phyloP scores from a whole-genome alignment of 352 stramenopile genomes.

The Nothophytophthora sp. region DNA sequence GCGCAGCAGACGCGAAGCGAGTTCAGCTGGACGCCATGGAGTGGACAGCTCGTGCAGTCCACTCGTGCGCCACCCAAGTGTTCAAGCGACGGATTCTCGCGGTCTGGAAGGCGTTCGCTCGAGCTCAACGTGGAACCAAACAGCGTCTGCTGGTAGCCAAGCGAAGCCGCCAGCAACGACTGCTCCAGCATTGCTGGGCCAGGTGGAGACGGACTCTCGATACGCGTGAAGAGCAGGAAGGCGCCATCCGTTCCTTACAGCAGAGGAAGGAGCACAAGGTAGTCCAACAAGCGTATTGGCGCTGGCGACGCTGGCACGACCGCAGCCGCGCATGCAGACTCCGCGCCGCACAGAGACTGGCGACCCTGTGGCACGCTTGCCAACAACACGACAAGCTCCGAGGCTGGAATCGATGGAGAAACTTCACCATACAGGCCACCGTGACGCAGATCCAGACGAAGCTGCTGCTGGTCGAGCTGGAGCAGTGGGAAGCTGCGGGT shows the following conservation, averaged over 20 bases:
- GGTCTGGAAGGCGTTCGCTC: slow-evolving; percentile 10
- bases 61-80: slow-evolving; percentile 10
- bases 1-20: not conserved
- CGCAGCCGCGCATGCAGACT: slow-evolving; percentile 2
- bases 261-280: not conserved
- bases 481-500: slow-evolving; percentile 1
- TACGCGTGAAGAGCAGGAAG: slow-evolving; percentile 1
- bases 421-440: not conserved
- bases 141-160: not conserved
- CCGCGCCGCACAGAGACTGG: slow-evolving; percentile 5
- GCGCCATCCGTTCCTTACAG: not conserved
- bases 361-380: slow-evolving; percentile 3
- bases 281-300: slow-evolving; percentile 11
- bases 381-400: slow-evolving; percentile 5
- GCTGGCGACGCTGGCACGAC: slow-evolving; percentile 5
- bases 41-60: slow-evolving; percentile 11
- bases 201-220: slow-evolving; percentile 11
- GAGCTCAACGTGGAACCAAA: slow-evolving; percentile 1
- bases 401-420: slow-evolving; percentile 17
- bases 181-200: slow-evolving; percentile 10
- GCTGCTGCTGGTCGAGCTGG: slow-evolving; percentile 10
- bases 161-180: slow-evolving; percentile 3
- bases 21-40: slow-evolving; percentile 7
- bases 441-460: slow-evolving; percentile 4
- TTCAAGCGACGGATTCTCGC: slow-evolving; percentile 8